Base-by-base conservation (phyloP, 1,139 yeast genomes). In the Blastobotrys ciferrii region DNA sequence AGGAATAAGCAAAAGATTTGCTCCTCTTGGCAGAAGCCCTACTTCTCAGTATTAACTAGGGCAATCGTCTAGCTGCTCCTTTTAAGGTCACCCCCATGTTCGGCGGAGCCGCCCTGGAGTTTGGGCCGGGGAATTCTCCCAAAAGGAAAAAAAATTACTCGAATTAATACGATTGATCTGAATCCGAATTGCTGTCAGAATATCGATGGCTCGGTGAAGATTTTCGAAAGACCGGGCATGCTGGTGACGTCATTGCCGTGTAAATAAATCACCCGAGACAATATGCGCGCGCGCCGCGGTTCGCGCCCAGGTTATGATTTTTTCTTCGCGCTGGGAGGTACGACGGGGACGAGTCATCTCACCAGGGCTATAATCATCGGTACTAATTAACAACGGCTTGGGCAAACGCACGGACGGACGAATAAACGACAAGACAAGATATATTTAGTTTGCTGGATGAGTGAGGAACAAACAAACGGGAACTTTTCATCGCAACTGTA, bases 401-500 rank as follows among this genome's bases (percentile, higher is more conserved):
- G n/a, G 5, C 28, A 23, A 23, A 23, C 9, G 9, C 28, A 23
- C 28, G 28, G 28, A 23, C 28, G 28, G 28, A 23, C 9, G 9
- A 23, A 23, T 5, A 23, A 23, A 9, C 5, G 28, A 23, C 28
- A n/a, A n/a, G n/a, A n/a, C n/a, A n/a, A n/a, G n/a, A n/a, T n/a
- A n/a, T n/a, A n/a, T n/a, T 9, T 23, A 5, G 5, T 23, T 23
- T 5, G 9, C 28, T 23, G 28, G 28, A 36, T 36, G 40, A 36
- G 25, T 17, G 40, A 33, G 12, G 38, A 33, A 17, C 13, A 36
- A 15, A 36, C 18, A 14, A 17, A 19, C 28, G 25, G 25, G 28
- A 36, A 17, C 28, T 57, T 59, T 48, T 54, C 63, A 28, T 50
- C 61, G 20, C 56, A 59, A 51, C 56, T 59, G 23, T 50, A 52